Percentiles rank a stretch among this genome's conserved stretches.
Evolutionary conservation across 2,329 filamentous ascomycete genomes (phyloP).

Genomic region (Xylaria sp.): DNA sequence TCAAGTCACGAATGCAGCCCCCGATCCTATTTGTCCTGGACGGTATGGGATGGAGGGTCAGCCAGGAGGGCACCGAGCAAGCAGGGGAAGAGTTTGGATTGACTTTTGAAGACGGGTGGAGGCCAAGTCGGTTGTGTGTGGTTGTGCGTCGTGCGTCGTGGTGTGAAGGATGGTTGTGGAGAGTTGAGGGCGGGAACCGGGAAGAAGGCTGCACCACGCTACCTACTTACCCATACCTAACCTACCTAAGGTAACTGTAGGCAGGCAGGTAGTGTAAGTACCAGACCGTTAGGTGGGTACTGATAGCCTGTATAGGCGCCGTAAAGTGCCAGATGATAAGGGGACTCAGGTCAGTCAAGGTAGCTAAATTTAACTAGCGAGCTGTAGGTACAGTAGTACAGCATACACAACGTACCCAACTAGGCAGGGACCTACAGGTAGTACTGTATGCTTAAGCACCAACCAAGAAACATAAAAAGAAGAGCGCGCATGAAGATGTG

Average conservation of each 20-base stretch:
- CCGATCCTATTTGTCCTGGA: constrained; percentile 21
- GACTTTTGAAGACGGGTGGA: constrained; percentile 36
- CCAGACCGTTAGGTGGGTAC: too few species aligned
- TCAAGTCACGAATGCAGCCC: constrained; percentile 28
- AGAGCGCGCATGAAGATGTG: too few species aligned
- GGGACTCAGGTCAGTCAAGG: background rate
- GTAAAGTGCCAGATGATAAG: background rate
- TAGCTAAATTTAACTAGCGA: constrained; percentile 30
- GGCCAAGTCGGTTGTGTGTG: constrained; percentile 35
- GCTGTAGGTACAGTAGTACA: constrained; percentile 22
- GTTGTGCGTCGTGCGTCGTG: constrained; percentile 31
- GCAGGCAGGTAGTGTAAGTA: constrained; percentile 2
- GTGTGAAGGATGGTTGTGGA: constrained; percentile 33
- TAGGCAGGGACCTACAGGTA: background rate
- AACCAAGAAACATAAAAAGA: too few species aligned
- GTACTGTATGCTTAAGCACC: too few species aligned
- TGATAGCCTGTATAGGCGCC: background rate
- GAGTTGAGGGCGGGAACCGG: constrained; percentile 22
- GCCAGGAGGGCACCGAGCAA: constrained; percentile 20
- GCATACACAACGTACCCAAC: background rate
- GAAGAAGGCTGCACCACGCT: constrained; percentile 23
- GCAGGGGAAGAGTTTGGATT: constrained; percentile 27
- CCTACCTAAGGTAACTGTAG: background rate
- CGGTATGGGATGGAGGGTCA: constrained; percentile 24
- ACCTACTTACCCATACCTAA: too few species aligned